Evolutionary conservation across 1,284 basidiomycete genomes (phyloP), one percentile per base, ranked within the genome.

Genomic region (Caloboletus inedulis): DNA sequence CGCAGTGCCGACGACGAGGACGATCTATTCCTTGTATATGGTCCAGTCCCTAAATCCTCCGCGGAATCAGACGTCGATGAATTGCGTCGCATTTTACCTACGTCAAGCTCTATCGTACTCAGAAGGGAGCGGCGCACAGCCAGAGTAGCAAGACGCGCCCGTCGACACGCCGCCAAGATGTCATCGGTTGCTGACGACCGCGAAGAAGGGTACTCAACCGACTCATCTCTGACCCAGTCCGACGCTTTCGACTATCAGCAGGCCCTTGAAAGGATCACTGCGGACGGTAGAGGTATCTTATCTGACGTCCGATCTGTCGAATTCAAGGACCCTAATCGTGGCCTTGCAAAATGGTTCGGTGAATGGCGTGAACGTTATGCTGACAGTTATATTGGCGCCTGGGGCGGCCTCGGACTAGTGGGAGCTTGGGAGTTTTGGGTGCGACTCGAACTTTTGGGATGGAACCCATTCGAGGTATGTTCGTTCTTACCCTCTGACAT

Each of bases 351-450:
- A 56, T 79, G 88, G 70, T 98, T 96, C 72, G 82, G 79, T 8
- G 80, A 80, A 43, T 98, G 94, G 94, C 77, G 91, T 43, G 74
- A 79, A 48, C 75, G 74, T 56, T 94, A 88, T 62, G 74, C 76
- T 12, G 94, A 98, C 55, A 92, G 84, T 56, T 98, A 97, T 72
- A 74, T 79, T 3, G 85, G 87, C 43, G 94, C 94, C 4, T 98
- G 90, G 82, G 94, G 93, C 44, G 91, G 92, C 3, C 74, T 97
- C 42, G 91, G 89, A 1, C 80, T 96, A 51, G 87, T 96, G 0
- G 87, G 89, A 53, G 91, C 91, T 35, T 98, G 95, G 94, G 94
- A 97, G 71, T 97, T 96, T 69, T 98, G 94, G 93, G 85, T 85
- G 19, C 77, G 94, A 48, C 74, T 94, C 45, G 95, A 98, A 71